phyloP scores from a whole-genome alignment of 495 filamentous ascomycete genomes.

The Penicillium lagena region DNA sequence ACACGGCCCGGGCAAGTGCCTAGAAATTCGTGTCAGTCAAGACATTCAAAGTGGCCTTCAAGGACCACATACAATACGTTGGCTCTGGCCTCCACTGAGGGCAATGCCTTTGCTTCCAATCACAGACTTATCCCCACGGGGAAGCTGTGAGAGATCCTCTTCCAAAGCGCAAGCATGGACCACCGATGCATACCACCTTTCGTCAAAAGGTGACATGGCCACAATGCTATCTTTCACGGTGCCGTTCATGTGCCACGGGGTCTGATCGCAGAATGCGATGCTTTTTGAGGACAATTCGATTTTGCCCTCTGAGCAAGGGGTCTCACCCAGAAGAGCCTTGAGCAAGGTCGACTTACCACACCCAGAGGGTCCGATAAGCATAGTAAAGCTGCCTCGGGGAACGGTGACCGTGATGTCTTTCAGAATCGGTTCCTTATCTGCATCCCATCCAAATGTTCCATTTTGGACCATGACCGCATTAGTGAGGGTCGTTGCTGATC shows the following conservation, averaged over 20 bases:
- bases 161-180: slow-evolving; percentile 59
- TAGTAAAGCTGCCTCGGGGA: slow-evolving; percentile 33
- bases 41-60: no score
- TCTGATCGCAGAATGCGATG: slow-evolving; percentile 49
- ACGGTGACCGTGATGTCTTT: slow-evolving; percentile 35
- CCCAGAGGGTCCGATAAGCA: slow-evolving; percentile 54
- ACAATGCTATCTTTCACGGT: slow-evolving; percentile 55
- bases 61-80: slow-evolving; percentile 43
- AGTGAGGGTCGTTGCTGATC: slow-evolving; percentile 6
- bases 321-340: slow-evolving; percentile 51
- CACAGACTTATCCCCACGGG: slow-evolving; percentile 49
- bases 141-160: slow-evolving; percentile 48
- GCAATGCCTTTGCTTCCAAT: slow-evolving; percentile 60
- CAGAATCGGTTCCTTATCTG: slow-evolving; percentile 35
- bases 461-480: slow-evolving; percentile 35
- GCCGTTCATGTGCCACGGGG: slow-evolving; percentile 50
- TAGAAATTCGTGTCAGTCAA: slow-evolving; percentile 2
- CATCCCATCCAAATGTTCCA: slow-evolving; percentile 48
- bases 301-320: slow-evolving; percentile 35
- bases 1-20: slow-evolving; percentile 52
- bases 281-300: slow-evolving; percentile 27
- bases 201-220: slow-evolving; percentile 45
- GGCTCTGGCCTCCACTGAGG: slow-evolving; percentile 62
- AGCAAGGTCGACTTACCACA: slow-evolving; percentile 57
- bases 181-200: slow-evolving; percentile 54